phyloP scores from a whole-genome alignment of 192 early-diverging fungal genomes.

The Chytriomyces sp. region DNA sequence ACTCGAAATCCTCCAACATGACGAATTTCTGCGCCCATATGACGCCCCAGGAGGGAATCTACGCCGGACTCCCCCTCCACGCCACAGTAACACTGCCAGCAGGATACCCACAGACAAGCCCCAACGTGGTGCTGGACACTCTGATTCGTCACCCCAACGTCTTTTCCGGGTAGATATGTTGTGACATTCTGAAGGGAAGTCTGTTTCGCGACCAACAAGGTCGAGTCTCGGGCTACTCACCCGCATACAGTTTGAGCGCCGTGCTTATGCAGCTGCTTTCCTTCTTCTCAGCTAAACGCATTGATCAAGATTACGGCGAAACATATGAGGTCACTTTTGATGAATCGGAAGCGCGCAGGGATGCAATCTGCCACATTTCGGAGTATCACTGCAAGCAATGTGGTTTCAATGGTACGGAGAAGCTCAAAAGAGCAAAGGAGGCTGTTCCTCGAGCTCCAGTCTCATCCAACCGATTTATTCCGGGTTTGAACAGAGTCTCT shows the following conservation, averaged over 20 bases:
- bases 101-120: not conserved
- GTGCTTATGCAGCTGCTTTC: slow-evolving; percentile 33
- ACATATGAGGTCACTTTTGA: not conserved
- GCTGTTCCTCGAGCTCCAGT: no score
- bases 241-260: slow-evolving; percentile 27
- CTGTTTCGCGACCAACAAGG: slow-evolving; percentile 13
- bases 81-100: not conserved
- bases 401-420: not conserved
- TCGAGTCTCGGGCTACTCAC: slow-evolving; percentile 32
- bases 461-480: no score
- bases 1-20: no score
- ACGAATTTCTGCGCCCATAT: slow-evolving; percentile 7
- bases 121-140: slow-evolving; percentile 24
- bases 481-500: no score
- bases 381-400: slow-evolving; percentile 23
- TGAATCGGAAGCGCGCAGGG: not conserved
- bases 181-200: slow-evolving; percentile 28
- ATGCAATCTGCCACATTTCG: not conserved
- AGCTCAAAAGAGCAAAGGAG: not conserved
- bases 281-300: slow-evolving; percentile 27
- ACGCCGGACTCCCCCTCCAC: slow-evolving; percentile 24
- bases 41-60: slow-evolving; percentile 7
- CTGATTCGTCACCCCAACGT: slow-evolving; percentile 23
- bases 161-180: slow-evolving; percentile 37
- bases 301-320: slow-evolving; percentile 17